Percentiles rank a stretch among this genome's conserved stretches.
These are phyloP conservation scores for Ophiostoma populinum DNA, from an alignment of 2,329 filamentous ascomycete species.

Conservation along the genomic window DNA sequence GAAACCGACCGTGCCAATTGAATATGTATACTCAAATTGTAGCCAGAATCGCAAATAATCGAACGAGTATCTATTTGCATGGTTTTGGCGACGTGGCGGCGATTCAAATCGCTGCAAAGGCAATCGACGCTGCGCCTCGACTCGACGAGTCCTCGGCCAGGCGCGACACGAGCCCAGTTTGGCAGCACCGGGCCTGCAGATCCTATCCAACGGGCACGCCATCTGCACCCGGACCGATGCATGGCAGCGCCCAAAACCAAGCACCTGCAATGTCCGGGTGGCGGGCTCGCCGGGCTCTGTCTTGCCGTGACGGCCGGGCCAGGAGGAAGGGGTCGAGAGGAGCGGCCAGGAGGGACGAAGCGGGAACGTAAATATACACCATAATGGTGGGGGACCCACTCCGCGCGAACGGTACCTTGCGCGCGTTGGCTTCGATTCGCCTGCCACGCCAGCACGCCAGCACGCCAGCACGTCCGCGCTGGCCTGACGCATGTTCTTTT, in stretches of 20 bases:
- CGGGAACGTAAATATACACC: conserved; percentile 6
- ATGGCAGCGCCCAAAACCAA: too few species aligned
- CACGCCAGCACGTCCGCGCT: conserved; percentile 5
- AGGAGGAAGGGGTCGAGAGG: conserved; percentile 3
- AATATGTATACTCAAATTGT: too few species aligned
- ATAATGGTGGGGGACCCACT: conserved; percentile 13
- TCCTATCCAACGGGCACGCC: neutral
- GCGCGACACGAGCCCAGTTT: neutral
- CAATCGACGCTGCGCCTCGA: conserved; percentile 12
- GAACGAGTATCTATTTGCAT: too few species aligned
- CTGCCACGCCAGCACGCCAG: neutral
- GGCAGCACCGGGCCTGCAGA: too few species aligned
- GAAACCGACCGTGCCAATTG: too few species aligned
- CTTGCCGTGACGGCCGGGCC: too few species aligned
- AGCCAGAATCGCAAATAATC: too few species aligned
- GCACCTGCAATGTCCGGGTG: too few species aligned
- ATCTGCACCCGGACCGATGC: neutral
- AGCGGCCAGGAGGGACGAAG: conserved; percentile 5
- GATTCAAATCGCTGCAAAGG: conserved; percentile 14
- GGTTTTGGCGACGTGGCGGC: too few species aligned
- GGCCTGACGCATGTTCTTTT: conserved; percentile 7
- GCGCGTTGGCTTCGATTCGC: conserved; percentile 8
- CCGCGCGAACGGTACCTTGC: conserved; percentile 14
- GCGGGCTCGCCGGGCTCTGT: too few species aligned
- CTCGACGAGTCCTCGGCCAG: neutral